phyloP scores from a whole-genome alignment of 1,284 basidiomycete species.

The Inonotus hispidus region DNA sequence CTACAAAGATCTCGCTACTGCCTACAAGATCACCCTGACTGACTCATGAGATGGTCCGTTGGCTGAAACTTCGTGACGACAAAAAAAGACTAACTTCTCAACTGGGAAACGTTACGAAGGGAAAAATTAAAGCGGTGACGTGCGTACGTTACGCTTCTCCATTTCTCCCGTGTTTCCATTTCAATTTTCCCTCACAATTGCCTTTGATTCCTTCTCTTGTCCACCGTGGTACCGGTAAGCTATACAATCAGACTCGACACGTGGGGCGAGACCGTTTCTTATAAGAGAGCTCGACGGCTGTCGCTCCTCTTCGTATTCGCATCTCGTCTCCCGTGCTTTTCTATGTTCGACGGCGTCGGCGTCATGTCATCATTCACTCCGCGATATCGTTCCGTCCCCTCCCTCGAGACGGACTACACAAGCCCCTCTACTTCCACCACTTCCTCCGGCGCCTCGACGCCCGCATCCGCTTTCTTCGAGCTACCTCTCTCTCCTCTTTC shows the following conservation, averaged over 20 bases:
- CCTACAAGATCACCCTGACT: not conserved
- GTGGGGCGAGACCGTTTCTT: not conserved
- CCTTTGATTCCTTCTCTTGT: not conserved
- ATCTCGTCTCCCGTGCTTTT: not conserved
- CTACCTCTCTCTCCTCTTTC: conserved; percentile 6
- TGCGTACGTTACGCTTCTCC: not conserved
- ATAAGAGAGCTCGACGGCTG: not conserved
- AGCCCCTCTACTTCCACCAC: conserved; percentile 1
- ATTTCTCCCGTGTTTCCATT: conserved; percentile 1
- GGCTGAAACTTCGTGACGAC: not conserved
- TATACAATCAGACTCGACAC: not conserved
- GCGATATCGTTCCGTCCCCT: not conserved
- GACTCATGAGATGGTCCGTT: not conserved
- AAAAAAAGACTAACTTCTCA: not conserved
- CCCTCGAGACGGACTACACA: conserved; percentile 5
- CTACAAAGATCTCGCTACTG: not conserved
- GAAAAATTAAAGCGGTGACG: not conserved
- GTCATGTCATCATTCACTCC: conserved; percentile 8
- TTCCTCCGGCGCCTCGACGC: conserved; percentile 8
- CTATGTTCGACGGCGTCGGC: not conserved
- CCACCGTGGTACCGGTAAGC: not conserved
- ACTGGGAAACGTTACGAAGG: not conserved
- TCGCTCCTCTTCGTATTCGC: not conserved
- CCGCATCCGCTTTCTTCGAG: conserved; percentile 3
- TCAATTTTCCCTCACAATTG: not conserved